Evolutionary conservation across 2,329 filamentous ascomycete species (phyloP), one percentile per base, ranked within the genome.

Genomic region (Stemphylium beticola): DNA sequence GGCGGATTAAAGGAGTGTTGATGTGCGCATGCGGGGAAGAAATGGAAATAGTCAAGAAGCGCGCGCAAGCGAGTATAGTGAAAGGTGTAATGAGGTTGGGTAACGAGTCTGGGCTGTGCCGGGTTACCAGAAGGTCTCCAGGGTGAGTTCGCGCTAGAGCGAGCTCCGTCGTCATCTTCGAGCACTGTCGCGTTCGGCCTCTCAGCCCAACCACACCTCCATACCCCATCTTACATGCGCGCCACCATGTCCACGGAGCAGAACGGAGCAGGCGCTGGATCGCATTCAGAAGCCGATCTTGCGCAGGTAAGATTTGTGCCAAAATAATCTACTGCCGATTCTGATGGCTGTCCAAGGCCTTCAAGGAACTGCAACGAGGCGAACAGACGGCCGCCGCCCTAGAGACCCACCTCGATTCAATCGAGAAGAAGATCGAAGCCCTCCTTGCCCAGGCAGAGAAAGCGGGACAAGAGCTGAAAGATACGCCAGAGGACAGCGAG

Each of bases 351-450:
- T 31, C n/a, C 12, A 62, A 82, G 80, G 79, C 80, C 32, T 79
- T 82, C 66, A 76, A 81, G 61, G 79, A 81, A 55, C 75, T 82
- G 31, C 76, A 78, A 31, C 82, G 80, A 54, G 84, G 83, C 64
- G 84, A 86, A 71, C 76, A 76, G 55, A 82, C 83, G 29, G 84
- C 84, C 5, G 74, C 81, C 24, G 81, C 79, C 17, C 70, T 86
- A 26, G 84, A 86, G 66, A 78, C 77, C 55, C 80, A 84, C 61
- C 77, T 86, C 29, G 78, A 77, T 53, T 74, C 74, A 20, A 76
- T 86, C 48, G 84, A 86, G 66, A 77, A 75, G 49, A 83, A 82
- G 69, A 84, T 86, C 42, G 81, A 83, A 58, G 77, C 79, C 39
- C 67, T 84, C 4, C 72, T 84, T 15, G 80, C 78, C 14, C 77